A percentile compares a stretch with the other conserved stretches of the same genome.
phyloP scores from a whole-genome alignment of 345 rosid genomes.

The Lagerstroemia speciosa region DNA sequence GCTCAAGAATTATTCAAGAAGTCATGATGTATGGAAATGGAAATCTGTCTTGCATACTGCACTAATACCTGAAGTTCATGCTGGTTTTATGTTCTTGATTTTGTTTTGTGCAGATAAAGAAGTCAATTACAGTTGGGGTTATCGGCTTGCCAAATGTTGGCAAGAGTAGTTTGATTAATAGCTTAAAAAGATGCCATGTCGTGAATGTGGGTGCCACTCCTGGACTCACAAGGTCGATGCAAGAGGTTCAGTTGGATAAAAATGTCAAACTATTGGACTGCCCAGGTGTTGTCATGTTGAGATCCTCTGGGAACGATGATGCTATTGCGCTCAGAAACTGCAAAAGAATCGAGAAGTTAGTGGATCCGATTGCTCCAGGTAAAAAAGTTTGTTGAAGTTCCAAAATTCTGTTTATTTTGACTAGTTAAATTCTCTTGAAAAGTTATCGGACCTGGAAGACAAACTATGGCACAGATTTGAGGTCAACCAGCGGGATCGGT shows the following conservation, averaged over 20 bases:
- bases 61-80: background rate
- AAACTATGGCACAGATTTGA: background rate
- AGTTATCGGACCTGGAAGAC: background rate
- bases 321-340: constrained; percentile 83
- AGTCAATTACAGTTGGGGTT: constrained; percentile 84
- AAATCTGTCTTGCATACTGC: background rate
- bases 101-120: constrained; percentile 56
- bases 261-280: constrained; percentile 87
- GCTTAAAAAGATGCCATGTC: constrained; percentile 89
- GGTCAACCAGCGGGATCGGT: background rate
- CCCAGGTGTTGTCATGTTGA: constrained; percentile 96
- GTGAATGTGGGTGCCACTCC: constrained; percentile 95
- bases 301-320: constrained; percentile 56
- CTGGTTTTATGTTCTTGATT: background rate
- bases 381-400: constrained; percentile 9
- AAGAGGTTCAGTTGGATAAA: constrained; percentile 91
- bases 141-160: constrained; percentile 97
- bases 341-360: constrained; percentile 93
- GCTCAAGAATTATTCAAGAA: constrained; percentile 89
- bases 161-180: constrained; percentile 96
- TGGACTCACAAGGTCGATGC: constrained; percentile 86
- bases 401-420: background rate
- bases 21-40: constrained; percentile 55
- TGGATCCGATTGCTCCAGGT: constrained; percentile 93
- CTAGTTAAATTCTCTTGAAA: background rate